phyloP scores from a whole-genome alignment of 495 filamentous ascomycete species.

The Tuber brumale region DNA sequence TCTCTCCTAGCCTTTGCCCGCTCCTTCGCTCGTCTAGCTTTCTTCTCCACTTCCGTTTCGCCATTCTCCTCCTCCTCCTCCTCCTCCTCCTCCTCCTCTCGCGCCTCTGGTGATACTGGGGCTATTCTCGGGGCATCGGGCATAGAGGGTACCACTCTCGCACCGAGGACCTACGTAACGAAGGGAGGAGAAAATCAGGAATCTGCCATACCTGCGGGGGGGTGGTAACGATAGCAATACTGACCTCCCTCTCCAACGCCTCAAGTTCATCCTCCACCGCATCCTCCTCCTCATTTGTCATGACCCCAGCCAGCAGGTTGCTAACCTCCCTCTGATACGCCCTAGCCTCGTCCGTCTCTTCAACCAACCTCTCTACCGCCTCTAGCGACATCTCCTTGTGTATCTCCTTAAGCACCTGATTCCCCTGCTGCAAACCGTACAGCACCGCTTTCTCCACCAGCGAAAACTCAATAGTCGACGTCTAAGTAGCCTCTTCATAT shows the following conservation, averaged over 20 bases:
- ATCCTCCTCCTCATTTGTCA: slow-evolving; percentile 91
- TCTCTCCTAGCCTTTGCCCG: slow-evolving; percentile 45
- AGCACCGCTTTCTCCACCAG: slow-evolving; percentile 92
- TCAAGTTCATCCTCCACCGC: slow-evolving; percentile 95
- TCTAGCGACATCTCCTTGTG: slow-evolving; percentile 90
- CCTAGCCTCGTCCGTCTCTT: slow-evolving; percentile 40
- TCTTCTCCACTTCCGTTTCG: slow-evolving; percentile 43
- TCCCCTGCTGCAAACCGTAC: slow-evolving; percentile 88
- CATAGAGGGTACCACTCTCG: slow-evolving; percentile 41
- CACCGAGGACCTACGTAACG: slow-evolving; percentile 21
- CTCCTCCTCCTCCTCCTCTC: slow-evolving; percentile 20
- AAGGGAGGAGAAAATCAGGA: neutral
- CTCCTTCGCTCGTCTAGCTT: slow-evolving; percentile 43
- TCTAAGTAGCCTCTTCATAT: slow-evolving; percentile 37
- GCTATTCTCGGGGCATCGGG: slow-evolving; percentile 55
- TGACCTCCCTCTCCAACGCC: slow-evolving; percentile 63
- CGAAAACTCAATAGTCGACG: slow-evolving; percentile 81
- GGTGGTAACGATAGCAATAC: slow-evolving; percentile 12
- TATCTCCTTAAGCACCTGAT: slow-evolving; percentile 78
- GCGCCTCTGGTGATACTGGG: slow-evolving; percentile 41
- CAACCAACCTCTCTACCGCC: slow-evolving; percentile 45
- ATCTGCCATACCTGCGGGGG: slow-evolving; percentile 3
- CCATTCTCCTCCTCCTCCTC: slow-evolving; percentile 29
- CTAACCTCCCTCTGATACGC: slow-evolving; percentile 53
- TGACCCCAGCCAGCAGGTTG: slow-evolving; percentile 76